Evolutionary conservation across 2,329 filamentous ascomycete species (phyloP), one percentile per base, ranked within the genome.

Genomic region (Trichoderma sp.): DNA sequence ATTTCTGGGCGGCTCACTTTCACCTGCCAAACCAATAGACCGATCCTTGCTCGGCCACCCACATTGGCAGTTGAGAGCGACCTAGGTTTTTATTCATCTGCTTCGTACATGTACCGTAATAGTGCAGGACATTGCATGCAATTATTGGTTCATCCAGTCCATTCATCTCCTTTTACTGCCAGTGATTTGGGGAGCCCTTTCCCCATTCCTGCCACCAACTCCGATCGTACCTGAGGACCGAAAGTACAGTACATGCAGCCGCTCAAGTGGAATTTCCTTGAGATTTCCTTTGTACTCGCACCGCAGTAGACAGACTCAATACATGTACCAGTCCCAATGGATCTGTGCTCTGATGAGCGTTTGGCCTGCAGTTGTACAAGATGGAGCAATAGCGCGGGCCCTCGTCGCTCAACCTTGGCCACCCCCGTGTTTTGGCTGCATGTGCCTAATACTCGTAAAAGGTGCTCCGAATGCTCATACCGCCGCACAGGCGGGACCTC

Each of bases 1-100:
- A 47, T 50, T 60, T 56, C 39, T 21, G 56, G 30, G 30, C 15
- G 28, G 17, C 30, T 47, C 39, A 47, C 24, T 47, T 55, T 26
- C 48, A 63, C 60, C 60, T 39, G 50, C 60, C 60, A 63, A 47
- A 55, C 41, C 60, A n/a, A 41, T 45, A 17, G 1, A 44, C n/a
- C 5, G 15, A 44, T 52, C 58, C 58, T 48, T 51, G 21, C 47
- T 17, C 10, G 21, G 41, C 58, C 58, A 51, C 34, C 58, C 58
- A 51, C 34, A 28, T 41, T 52, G 52, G 52, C 19, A 55, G 10
- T 41, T 55, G n/a, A 52, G 15, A 24, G n/a, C 50, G 17, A 7
- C 19, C 19, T 12, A n/a, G n/a, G n/a, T n/a, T n/a, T n/a, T n/a
- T n/a, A 19, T 34, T 17, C 24, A 24, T 17, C 3, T 50, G 7